Evolutionary conservation across 768 basidiomycete species (phyloP).

Genomic region (Holtermanniella nyarrowii): DNA sequence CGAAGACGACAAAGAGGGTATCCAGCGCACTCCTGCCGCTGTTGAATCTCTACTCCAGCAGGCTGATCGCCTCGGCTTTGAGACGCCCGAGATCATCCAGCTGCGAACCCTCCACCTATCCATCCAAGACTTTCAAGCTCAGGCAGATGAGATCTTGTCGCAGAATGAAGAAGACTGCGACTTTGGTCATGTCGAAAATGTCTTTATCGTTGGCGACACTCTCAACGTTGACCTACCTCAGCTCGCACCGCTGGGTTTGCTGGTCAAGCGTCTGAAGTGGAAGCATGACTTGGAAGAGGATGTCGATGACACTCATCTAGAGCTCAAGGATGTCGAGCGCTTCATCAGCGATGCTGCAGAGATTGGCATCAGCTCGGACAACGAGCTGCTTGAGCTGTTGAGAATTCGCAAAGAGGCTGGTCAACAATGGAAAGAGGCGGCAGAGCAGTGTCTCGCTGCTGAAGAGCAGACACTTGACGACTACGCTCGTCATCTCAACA

Average conservation of each 20-base stretch:
- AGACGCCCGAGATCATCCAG: slow-evolving; percentile 59
- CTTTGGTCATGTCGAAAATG: slow-evolving; percentile 7
- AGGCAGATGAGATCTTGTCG: slow-evolving; percentile 25
- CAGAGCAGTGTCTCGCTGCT: slow-evolving; percentile 40
- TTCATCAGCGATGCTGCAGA: slow-evolving; percentile 60
- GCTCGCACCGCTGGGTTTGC: slow-evolving; percentile 62
- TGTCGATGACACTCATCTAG: slow-evolving; percentile 56
- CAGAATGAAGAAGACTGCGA: slow-evolving; percentile 17
- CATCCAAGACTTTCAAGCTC: slow-evolving; percentile 27
- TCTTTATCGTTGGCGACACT: slow-evolving; percentile 38
- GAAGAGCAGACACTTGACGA: slow-evolving; percentile 57
- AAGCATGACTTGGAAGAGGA: slow-evolving; percentile 59
- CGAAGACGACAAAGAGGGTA: slow-evolving; percentile 47
- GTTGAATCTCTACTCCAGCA: slow-evolving; percentile 60
- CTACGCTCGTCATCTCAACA: slow-evolving; percentile 59
- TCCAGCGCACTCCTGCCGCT: slow-evolving; percentile 61
- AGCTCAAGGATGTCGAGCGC: slow-evolving; percentile 66
- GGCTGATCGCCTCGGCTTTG: slow-evolving; percentile 71
- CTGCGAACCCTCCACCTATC: slow-evolving; percentile 24
- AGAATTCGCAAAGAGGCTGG: slow-evolving; percentile 59
- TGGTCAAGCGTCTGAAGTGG: slow-evolving; percentile 69
- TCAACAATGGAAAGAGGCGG: slow-evolving; percentile 64
- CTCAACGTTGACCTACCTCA: slow-evolving; percentile 78
- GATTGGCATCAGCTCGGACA: slow-evolving; percentile 56
- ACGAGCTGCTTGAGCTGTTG: slow-evolving; percentile 56